Conservation (phyloP, 1,284 basidiomycete species). For the Stereum hirsutum region DNA sequence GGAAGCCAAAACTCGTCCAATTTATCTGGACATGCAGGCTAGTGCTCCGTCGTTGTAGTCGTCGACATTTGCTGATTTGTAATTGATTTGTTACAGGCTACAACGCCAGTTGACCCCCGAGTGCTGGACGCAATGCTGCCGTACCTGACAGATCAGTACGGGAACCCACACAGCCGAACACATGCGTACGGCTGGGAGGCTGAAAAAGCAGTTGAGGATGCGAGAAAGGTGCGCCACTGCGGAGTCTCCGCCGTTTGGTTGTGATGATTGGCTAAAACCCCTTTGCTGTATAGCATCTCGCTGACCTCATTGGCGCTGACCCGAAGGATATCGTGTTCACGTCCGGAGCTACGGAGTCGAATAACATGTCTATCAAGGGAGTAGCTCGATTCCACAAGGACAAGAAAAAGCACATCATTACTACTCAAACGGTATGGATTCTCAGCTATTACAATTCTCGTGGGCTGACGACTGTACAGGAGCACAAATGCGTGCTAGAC, state of each 20-base stretch:
- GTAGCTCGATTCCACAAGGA: conserved; percentile 91
- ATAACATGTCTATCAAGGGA: conserved; percentile 98
- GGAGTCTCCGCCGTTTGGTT: conserved; percentile 24
- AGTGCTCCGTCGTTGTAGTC: neutral
- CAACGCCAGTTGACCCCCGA: conserved; percentile 95
- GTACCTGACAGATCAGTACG: conserved; percentile 92
- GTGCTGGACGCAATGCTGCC: conserved; percentile 98
- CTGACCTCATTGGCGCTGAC: conserved; percentile 89
- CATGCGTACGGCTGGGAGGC: conserved; percentile 99
- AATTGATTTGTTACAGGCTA: conserved; percentile 49
- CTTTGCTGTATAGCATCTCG: conserved; percentile 72
- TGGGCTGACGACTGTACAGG: conserved; percentile 37
- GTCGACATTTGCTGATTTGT: conserved; percentile 1
- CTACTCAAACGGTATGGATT: conserved; percentile 73
- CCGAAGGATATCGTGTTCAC: conserved; percentile 97
- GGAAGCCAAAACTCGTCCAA: conserved; percentile 68
- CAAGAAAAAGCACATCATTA: conserved; percentile 87
- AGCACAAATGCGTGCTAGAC: conserved; percentile 99
- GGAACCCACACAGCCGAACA: conserved; percentile 96
- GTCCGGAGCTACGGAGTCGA: conserved; percentile 96
- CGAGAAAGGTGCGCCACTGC: conserved; percentile 54
- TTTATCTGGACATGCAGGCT: conserved; percentile 95
- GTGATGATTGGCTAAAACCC: conserved; percentile 16
- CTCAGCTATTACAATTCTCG: neutral
- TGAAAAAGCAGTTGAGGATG: conserved; percentile 89